phyloP scores from a whole-genome alignment of 2,329 filamentous ascomycete genomes.

The Sporothrix sp. region DNA sequence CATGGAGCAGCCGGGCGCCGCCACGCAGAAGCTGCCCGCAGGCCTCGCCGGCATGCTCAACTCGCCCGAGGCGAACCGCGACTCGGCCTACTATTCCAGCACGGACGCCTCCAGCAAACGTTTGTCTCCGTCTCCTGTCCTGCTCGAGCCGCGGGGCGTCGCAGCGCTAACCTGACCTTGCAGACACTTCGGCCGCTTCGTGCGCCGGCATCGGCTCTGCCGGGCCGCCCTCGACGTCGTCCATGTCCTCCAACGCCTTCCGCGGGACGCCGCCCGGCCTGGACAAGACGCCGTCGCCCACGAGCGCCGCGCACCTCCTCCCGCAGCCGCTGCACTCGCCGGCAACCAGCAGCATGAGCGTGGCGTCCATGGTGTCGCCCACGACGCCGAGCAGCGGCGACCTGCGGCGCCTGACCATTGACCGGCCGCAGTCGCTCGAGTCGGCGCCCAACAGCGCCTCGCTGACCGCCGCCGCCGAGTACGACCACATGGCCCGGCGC shows the following conservation, averaged over 20 bases:
- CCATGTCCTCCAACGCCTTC: slow-evolving; percentile 8
- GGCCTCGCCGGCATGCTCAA: slow-evolving; percentile 44
- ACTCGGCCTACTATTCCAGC: slow-evolving; percentile 43
- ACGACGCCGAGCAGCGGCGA: slow-evolving; percentile 38
- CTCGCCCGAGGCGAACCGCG: slow-evolving; percentile 39
- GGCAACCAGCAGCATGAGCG: slow-evolving; percentile 51
- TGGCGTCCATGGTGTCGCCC: slow-evolving; percentile 56
- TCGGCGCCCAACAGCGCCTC: slow-evolving; percentile 26
- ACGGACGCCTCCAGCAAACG: slow-evolving; percentile 42
- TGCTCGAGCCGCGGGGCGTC: no score
- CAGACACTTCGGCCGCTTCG: slow-evolving; percentile 37
- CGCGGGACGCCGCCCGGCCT: slow-evolving; percentile 18
- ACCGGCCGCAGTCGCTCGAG: slow-evolving; percentile 34
- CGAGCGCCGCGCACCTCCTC: slow-evolving; percentile 37
- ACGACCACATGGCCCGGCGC: slow-evolving; percentile 43
- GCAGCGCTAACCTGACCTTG: no score
- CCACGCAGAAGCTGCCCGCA: slow-evolving; percentile 37
- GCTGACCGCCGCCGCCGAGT: slow-evolving; percentile 9
- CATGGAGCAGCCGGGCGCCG: slow-evolving; percentile 32
- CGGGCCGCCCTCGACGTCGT: slow-evolving; percentile 27
- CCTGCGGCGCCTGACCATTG: slow-evolving; percentile 30
- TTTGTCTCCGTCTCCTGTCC: no score
- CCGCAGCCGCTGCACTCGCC: slow-evolving; percentile 48
- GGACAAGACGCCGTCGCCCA: slow-evolving; percentile 55
- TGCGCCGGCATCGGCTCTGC: slow-evolving; percentile 31